phyloP scores from a whole-genome alignment of 2,329 filamentous ascomycete species.

The Botryotinia globosa region DNA sequence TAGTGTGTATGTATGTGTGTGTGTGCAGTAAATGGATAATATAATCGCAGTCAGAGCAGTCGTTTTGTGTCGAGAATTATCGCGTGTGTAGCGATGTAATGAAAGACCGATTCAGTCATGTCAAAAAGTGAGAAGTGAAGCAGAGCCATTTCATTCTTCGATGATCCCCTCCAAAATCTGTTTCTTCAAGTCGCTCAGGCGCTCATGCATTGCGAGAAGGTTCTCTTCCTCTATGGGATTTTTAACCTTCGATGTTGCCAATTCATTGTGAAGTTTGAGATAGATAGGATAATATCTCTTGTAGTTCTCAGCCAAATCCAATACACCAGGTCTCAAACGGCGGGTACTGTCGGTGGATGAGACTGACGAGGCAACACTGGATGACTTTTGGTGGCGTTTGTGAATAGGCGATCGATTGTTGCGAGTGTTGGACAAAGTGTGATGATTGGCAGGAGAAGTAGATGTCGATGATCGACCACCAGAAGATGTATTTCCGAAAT shows the following conservation, averaged over 20 bases:
- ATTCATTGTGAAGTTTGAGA: slow-evolving; percentile 54
- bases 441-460: slow-evolving; percentile 28
- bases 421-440: slow-evolving; percentile 22
- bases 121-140: background rate
- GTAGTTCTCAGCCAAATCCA: slow-evolving; percentile 55
- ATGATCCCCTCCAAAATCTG: slow-evolving; percentile 45
- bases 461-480: slow-evolving; percentile 34
- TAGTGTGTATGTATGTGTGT: background rate
- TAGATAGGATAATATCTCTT: slow-evolving; percentile 57
- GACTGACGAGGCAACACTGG: slow-evolving; percentile 33
- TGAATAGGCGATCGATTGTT: slow-evolving; percentile 34
- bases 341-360: slow-evolving; percentile 33
- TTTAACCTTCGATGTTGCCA: slow-evolving; percentile 44
- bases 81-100: background rate
- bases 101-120: background rate
- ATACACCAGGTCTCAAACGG: slow-evolving; percentile 47
- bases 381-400: slow-evolving; percentile 38
- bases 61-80: background rate
- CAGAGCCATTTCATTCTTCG: slow-evolving; percentile 19
- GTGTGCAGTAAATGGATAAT: background rate
- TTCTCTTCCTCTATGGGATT: slow-evolving; percentile 52
- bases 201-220: slow-evolving; percentile 53
- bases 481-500: slow-evolving; percentile 48
- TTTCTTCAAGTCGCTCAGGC: slow-evolving; percentile 55
- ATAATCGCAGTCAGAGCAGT: background rate